phyloP scores from a whole-genome alignment of 2,329 filamentous ascomycete genomes.

The Cladosporium phlei region DNA sequence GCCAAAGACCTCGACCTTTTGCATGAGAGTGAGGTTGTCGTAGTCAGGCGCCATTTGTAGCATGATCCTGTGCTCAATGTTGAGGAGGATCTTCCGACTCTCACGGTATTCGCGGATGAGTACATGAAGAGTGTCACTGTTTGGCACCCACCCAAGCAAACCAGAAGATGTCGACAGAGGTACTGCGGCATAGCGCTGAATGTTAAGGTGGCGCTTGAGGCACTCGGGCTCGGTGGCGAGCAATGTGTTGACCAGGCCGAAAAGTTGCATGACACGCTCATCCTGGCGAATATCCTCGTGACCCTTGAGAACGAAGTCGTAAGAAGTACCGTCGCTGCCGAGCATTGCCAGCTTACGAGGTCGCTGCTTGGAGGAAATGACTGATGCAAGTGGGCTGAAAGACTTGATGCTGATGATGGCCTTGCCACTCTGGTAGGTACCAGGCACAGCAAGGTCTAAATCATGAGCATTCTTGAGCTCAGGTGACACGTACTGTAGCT shows the following conservation, averaged over 20 bases:
- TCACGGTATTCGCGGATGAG: slow-evolving; percentile 97
- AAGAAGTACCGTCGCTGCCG: slow-evolving; percentile 82
- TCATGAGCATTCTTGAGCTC: slow-evolving; percentile 81
- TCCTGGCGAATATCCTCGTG: slow-evolving; percentile 99
- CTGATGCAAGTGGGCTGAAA: slow-evolving; percentile 83
- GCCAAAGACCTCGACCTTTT: slow-evolving; percentile 98
- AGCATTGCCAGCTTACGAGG: slow-evolving; percentile 82
- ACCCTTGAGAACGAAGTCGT: slow-evolving; percentile 92
- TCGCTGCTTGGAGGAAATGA: slow-evolving; percentile 95
- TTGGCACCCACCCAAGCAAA: slow-evolving; percentile 91
- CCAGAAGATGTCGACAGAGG: slow-evolving; percentile 94
- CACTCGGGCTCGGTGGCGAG: slow-evolving; percentile 90
- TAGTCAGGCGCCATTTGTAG: slow-evolving; percentile 99
- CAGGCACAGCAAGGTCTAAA: slow-evolving; percentile 90
- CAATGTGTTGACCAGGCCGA: slow-evolving; percentile 94
- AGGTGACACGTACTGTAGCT: slow-evolving; percentile 94
- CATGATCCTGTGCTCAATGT: slow-evolving; percentile 99
- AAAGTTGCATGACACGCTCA: slow-evolving; percentile 98
- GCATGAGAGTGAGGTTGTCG: slow-evolving; percentile 97
- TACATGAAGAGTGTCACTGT: slow-evolving; percentile 94
- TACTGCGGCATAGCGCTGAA: slow-evolving; percentile 94
- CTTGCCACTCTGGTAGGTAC: slow-evolving; percentile 78
- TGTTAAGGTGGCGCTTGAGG: slow-evolving; percentile 94
- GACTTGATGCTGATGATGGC: slow-evolving; percentile 79
- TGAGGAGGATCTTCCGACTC: slow-evolving; percentile 92